Evolutionary conservation across 2,329 filamentous ascomycete genomes (phyloP), one percentile per base, ranked within the genome.

Genomic region (Graphilbum sp.): DNA sequence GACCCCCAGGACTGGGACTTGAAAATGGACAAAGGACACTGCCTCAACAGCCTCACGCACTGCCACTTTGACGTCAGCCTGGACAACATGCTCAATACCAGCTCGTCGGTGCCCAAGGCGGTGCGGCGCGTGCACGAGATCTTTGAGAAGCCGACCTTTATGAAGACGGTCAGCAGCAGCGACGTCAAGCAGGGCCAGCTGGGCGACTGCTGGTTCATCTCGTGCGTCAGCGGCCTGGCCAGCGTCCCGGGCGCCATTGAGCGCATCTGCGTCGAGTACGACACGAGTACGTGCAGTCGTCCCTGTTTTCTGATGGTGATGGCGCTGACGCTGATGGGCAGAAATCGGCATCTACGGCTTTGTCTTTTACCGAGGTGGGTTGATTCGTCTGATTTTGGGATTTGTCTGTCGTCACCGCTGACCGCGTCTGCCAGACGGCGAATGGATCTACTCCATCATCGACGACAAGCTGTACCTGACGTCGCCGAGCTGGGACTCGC

Each of bases 371-470:
- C 65, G 84, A 52, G 71, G 70, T 57, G 65, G 55, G 45, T 54
- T 29, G 27, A 29, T n/a, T 23, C 15, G 15, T 15, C 27, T n/a
- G 15, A 12, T 15, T 6, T 9, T 12, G 6, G 11, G 27, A 29
- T 15, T 29, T 29, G 6, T 12, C 5, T 29, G 27, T 29, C 13
- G 11, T 12, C 23, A 7, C 23, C 7, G 12, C 7, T 25, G 12
- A 7, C 23, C 23, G 12, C 12, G 23, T 7, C 23, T 7, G 23
- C 23, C 7, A 57, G 85, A 93, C 50, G 85, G 85, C 38, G 83
- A 90, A 56, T 94, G 85, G 86, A 81, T 88, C 40, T 85, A 86
- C 48, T 86, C 82, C 41, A 87, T 94, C 44, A 75, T 94, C 42
- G 86, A 94, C 51, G 86, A 94, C 56, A 92, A 92, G 57, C 66